Evolutionary conservation across 352 stramenopile genomes (phyloP).

Genomic region (Nothophytophthora sp.): DNA sequence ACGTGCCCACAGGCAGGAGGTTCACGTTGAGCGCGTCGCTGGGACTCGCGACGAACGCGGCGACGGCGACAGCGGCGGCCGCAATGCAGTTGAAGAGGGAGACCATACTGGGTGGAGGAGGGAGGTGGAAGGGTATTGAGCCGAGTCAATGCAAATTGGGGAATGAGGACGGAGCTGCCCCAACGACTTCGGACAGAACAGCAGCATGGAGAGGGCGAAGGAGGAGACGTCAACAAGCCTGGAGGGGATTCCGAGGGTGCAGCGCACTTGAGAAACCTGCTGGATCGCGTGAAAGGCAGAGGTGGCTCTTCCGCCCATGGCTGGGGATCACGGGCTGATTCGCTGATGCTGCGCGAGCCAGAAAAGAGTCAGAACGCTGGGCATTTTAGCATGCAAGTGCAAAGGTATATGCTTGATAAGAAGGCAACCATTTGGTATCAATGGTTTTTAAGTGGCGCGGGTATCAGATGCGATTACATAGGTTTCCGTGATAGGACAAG

Average conservation of each 20-base stretch:
- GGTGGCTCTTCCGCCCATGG: background rate
- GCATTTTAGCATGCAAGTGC: too few relatives aligned
- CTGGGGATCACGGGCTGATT: background rate
- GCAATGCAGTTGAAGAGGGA: conserved; percentile 23
- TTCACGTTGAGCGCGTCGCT: conserved; percentile 22
- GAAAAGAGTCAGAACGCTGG: too few relatives aligned
- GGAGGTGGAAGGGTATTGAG: too few relatives aligned
- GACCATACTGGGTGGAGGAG: conserved; percentile 12
- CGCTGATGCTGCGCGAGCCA: too few relatives aligned
- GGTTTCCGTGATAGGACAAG: too few relatives aligned
- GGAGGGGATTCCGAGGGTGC: conserved; percentile 4
- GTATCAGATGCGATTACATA: too few relatives aligned
- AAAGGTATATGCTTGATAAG: too few relatives aligned
- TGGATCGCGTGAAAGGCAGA: background rate
- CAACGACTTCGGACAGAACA: background rate
- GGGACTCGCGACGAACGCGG: conserved; percentile 3
- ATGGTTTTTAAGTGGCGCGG: too few relatives aligned
- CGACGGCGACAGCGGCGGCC: background rate
- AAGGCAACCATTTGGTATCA: too few relatives aligned
- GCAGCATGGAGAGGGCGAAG: too few relatives aligned
- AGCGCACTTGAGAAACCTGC: background rate
- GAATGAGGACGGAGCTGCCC: conserved; percentile 10
- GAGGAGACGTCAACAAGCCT: conserved; percentile 3
- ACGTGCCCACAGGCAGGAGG: conserved; percentile 24
- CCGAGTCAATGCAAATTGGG: conserved; percentile 15